These are phyloP conservation scores for Neurospora tetraspora DNA, from an alignment of 495 filamentous ascomycete species.

Conservation along the genomic window DNA sequence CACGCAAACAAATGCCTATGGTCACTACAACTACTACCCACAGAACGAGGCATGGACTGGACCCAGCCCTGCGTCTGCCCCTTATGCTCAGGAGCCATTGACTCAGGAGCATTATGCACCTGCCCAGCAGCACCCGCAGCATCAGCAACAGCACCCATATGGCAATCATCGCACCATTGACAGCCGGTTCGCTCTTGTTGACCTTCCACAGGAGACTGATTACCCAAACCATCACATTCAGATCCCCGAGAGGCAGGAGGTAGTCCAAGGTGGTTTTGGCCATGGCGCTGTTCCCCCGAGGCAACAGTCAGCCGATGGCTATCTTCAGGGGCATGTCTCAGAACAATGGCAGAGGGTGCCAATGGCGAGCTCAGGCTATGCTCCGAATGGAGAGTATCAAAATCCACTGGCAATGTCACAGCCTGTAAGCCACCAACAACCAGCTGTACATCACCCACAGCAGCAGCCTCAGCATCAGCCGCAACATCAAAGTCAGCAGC, in stretches of 20 bases:
- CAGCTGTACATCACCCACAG: not conserved
- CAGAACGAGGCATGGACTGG: constrained; percentile 13
- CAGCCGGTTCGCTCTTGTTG: constrained; percentile 14
- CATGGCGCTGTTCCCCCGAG: not conserved
- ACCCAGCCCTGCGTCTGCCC: constrained; percentile 1
- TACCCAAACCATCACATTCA: constrained; percentile 12
- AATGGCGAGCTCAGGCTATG: constrained; percentile 7
- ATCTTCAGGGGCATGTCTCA: constrained; percentile 7
- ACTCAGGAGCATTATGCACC: not conserved
- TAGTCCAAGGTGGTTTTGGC: constrained; percentile 7
- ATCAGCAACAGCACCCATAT: constrained; percentile 6
- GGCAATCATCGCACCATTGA: constrained; percentile 9
- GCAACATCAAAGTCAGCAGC: constrained; percentile 23
- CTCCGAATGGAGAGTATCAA: constrained; percentile 10
- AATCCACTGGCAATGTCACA: constrained; percentile 16
- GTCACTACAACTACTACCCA: constrained; percentile 9
- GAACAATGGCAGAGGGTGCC: constrained; percentile 14
- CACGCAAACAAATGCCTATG: constrained; percentile 9
- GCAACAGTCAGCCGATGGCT: constrained; percentile 8
- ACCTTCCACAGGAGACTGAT: constrained; percentile 5
- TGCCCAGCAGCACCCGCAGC: not conserved
- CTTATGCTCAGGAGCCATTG: constrained; percentile 12
- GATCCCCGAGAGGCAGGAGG: constrained; percentile 7
- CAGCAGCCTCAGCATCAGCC: constrained; percentile 18
- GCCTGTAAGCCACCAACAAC: constrained; percentile 5